Evolutionary conservation across 305 asterid species (phyloP), one percentile per base, ranked within the genome.

Genomic region (Rubia tinctorum): DNA sequence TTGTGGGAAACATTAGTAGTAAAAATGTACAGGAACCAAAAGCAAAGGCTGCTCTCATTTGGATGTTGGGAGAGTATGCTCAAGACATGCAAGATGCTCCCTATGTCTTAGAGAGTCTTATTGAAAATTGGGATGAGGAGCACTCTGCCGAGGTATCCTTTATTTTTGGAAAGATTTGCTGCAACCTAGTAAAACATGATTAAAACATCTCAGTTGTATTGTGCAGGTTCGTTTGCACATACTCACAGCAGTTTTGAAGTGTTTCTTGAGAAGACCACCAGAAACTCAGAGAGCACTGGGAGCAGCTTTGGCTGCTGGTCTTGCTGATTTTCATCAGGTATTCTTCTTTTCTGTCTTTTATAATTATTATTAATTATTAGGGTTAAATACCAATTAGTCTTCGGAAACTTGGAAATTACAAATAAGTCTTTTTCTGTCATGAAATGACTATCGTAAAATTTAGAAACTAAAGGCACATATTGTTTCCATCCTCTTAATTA

Each of bases 41-140:
- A 84, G 99, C 99, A 77, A 95, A 92, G 84, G 89, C 99, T 73
- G 97, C 99, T 82, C 96, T 92, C 77, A 95, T 93, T 80, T 95
- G 99, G 99, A 95, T 91, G 99, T 82, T 95, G 39, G 99, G 98
- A 80, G 99, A 95, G 81, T 95, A 92, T 80, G 96, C 98, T 72
- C 97, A 89, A 81, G 99, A 95, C 78, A 95, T 95, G 99, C 97
- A 88, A 76, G 97, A 95, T 78, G 92, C 97, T 85, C 99, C 99
- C 51, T 95, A 95, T 77, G 80, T 88, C 69, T 83, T 95, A 71
- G 98, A 91, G 82, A 81, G 93, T 77, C 88, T 95, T 75, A 73
- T 90, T 56, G 99, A 95, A 83, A 91, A 89, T 87, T 92, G 97
- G 98, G 95, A 95, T 0, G 99, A 93, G 85, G 99, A 95, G 88